These are phyloP conservation scores for Trichophyton simii DNA, from an alignment of 2,329 filamentous ascomycete species.

Conservation along the genomic window DNA sequence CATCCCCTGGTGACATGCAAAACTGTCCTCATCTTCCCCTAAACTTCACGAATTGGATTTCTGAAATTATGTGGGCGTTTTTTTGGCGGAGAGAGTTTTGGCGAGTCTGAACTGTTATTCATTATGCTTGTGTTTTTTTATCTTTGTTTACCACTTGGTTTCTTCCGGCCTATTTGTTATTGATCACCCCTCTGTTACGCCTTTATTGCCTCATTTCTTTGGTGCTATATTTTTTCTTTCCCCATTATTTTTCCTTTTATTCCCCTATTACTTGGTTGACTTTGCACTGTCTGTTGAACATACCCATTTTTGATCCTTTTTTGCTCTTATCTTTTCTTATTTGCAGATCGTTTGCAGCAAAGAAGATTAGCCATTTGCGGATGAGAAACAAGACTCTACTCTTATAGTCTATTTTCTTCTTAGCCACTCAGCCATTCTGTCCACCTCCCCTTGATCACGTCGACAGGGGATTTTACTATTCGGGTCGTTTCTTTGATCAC, in stretches of 20 bases:
- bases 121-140: background rate
- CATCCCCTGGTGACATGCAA: background rate
- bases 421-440: background rate
- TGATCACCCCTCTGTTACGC: background rate
- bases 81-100: background rate
- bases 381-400: background rate
- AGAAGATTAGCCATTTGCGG: background rate
- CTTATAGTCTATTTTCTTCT: background rate
- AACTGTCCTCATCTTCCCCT: background rate
- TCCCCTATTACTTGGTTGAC: background rate
- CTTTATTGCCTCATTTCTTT: background rate
- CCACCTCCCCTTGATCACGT: background rate
- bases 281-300: background rate
- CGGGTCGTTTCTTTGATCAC: background rate
- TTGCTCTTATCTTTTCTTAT: background rate
- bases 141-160: background rate
- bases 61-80: slow-evolving; percentile 3
- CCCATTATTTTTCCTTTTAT: background rate
- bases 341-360: background rate
- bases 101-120: background rate
- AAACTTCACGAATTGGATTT: background rate
- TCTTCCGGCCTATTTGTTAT: background rate
- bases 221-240: background rate
- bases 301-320: background rate
- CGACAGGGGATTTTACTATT: background rate